Evolutionary conservation across 345 rosid genomes (phyloP), one percentile per base, ranked within the genome.

Genomic region (Abelmoschus esculentus): DNA sequence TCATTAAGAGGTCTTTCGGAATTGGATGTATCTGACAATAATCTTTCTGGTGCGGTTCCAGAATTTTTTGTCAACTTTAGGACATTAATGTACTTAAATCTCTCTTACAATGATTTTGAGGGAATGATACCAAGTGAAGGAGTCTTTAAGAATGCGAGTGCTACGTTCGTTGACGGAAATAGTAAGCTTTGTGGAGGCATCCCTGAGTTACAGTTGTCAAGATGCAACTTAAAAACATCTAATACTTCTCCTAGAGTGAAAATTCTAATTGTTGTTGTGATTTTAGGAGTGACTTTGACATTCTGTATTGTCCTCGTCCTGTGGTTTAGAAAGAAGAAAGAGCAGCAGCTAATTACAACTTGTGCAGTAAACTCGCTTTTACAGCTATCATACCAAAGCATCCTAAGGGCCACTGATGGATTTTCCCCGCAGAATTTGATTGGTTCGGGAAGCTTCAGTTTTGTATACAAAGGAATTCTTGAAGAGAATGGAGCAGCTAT

Each of bases 21-120:
- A 52, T 40, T 85, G 7, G 82, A 83, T 61, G 31, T 85, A 15
- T 83, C 86, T 1, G 18, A 34, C 8, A 85, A 85, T 17, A 72
- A 74, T 18, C 42, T 83, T 7, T 71, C 75, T 0, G 80, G 83
- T 1, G 15, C 17, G 19, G 74, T 83, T 63, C 83, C 82, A 0
- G 22, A 68, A n/a, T 73, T 42, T 66, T 13, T 66, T 28, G 22
- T 6, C 0, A n/a, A 14, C 3, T 22, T 66, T 29, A 3, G 17
- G 12, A n/a, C 42, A 49, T 9, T 66, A 26, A 4, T 7, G 38
- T 26, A 38, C 6, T 73, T 77, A 60, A 71, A 83, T 62, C 58
- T 80, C 11, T 83, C 89, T 65, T 68, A 61, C 29, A 86, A 86
- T n/a, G 28, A 78, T 49, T 76, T 86, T 0, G 83, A 83, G 49